Percentiles rank a stretch among this genome's conserved stretches.
These are phyloP conservation scores for Syzygium aromaticum DNA, from an alignment of 345 rosid species.

Conservation along the genomic window DNA sequence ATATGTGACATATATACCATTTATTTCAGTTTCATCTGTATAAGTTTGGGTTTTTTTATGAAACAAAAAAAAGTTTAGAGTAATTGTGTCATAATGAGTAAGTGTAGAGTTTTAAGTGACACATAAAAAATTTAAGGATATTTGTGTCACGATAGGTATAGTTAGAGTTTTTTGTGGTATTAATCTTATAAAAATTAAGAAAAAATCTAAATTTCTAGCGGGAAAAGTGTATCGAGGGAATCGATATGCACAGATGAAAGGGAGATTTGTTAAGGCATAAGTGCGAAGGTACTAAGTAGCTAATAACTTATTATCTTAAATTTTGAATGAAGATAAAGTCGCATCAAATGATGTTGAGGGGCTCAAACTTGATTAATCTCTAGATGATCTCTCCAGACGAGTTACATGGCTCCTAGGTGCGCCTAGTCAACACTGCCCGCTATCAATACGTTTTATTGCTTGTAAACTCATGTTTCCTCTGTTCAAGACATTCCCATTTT, in stretches of 20 bases:
- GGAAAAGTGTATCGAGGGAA: neutral
- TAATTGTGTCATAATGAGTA: too few species aligned
- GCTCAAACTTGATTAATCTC: neutral
- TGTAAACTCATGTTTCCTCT: neutral
- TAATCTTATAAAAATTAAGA: too few species aligned
- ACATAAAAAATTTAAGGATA: too few species aligned
- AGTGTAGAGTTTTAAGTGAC: too few species aligned
- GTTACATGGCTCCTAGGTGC: neutral
- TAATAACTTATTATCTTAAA: neutral
- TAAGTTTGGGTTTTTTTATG: too few species aligned
- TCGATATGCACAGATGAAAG: neutral
- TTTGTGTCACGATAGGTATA: too few species aligned
- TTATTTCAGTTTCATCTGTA: too few species aligned
- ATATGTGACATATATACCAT: too few species aligned
- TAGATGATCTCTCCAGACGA: neutral
- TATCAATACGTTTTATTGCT: neutral
- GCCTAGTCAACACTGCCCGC: neutral
- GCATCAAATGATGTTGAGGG: neutral
- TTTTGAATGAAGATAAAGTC: neutral
- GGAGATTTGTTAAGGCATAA: neutral
- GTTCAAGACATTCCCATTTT: neutral
- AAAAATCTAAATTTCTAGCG: neutral
- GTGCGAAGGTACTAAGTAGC: neutral
- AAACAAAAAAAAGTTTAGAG: too few species aligned
- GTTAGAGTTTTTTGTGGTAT: too few species aligned